These are phyloP conservation scores for Durotheca rogersii DNA, from an alignment of 495 filamentous ascomycete species.

Conservation along the genomic window DNA sequence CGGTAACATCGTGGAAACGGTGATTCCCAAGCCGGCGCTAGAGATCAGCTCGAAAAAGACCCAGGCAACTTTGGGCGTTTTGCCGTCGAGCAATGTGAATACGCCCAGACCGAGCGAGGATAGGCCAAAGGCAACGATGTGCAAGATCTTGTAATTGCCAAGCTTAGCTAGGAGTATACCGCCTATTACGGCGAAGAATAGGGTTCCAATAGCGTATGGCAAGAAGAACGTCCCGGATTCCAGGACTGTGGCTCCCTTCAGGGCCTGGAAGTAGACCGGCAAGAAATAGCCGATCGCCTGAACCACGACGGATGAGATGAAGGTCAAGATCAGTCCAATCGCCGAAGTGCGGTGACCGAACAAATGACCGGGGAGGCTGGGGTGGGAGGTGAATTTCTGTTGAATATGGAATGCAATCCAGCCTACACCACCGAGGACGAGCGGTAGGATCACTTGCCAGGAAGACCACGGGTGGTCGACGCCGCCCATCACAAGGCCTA, in stretches of 20 bases:
- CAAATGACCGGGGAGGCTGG: neutral
- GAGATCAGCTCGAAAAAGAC: conserved; percentile 9
- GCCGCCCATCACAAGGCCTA: neutral
- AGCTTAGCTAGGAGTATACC: conserved; percentile 36
- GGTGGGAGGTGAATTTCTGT: neutral
- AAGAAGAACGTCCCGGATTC: conserved; percentile 36
- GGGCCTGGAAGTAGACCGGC: conserved; percentile 43
- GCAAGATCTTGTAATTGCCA: conserved; percentile 42
- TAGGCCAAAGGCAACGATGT: conserved; percentile 34
- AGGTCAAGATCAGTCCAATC: conserved; percentile 17
- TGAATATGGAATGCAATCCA: neutral
- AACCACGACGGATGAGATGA: neutral
- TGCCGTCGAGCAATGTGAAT: conserved; percentile 33
- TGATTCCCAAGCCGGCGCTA: neutral
- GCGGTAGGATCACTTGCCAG: conserved; percentile 32
- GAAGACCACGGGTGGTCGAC: conserved; percentile 36
- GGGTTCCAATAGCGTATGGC: conserved; percentile 27
- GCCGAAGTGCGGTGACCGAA: conserved; percentile 1
- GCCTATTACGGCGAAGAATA: conserved; percentile 28
- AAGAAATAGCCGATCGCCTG: conserved; percentile 33
- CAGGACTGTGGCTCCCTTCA: conserved; percentile 23
- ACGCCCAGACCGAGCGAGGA: conserved; percentile 41
- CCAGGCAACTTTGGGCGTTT: conserved; percentile 34
- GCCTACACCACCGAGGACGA: conserved; percentile 30
- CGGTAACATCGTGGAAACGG: neutral